phyloP scores from a whole-genome alignment of 768 basidiomycete genomes.

The Coprinellus aureogranulatus region DNA sequence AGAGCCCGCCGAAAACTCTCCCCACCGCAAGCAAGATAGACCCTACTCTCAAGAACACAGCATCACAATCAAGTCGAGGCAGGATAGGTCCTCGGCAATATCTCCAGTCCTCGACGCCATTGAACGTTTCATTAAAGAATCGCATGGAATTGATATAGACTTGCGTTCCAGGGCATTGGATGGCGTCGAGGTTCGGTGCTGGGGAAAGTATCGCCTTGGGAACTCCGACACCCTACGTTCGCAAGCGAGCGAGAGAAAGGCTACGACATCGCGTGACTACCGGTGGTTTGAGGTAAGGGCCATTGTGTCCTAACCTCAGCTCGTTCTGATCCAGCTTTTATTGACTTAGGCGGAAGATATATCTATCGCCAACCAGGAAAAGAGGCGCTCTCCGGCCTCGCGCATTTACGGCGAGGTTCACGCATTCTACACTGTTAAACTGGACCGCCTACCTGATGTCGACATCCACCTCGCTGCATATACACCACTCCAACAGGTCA shows the following conservation, averaged over 20 bases:
- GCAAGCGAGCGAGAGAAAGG: slow-evolving; percentile 6
- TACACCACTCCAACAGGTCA: slow-evolving; percentile 3
- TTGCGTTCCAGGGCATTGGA: neutral
- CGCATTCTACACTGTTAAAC: slow-evolving; percentile 12
- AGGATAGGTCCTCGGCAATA: no score
- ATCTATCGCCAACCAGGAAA: neutral
- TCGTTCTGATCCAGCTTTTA: neutral
- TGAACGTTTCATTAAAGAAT: no score
- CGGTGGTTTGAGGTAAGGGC: slow-evolving; percentile 14
- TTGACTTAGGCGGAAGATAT: neutral
- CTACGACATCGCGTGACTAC: neutral
- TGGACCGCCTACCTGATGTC: no score
- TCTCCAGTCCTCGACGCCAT: no score
- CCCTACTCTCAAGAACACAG: no score
- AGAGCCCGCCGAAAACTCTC: no score
- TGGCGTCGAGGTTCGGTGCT: slow-evolving; percentile 10
- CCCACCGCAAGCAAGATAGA: no score
- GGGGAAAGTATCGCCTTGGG: slow-evolving; percentile 11
- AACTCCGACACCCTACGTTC: slow-evolving; percentile 4
- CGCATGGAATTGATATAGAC: neutral
- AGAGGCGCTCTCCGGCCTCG: neutral
- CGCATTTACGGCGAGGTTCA: slow-evolving; percentile 17
- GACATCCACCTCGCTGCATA: slow-evolving; percentile 9
- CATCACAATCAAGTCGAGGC: no score
- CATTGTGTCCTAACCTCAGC: neutral